A percentile compares a stretch with the other conserved stretches of the same genome.
Evolutionary conservation across 768 basidiomycete genomes (phyloP).

Genomic region (Suillus subluteus): DNA sequence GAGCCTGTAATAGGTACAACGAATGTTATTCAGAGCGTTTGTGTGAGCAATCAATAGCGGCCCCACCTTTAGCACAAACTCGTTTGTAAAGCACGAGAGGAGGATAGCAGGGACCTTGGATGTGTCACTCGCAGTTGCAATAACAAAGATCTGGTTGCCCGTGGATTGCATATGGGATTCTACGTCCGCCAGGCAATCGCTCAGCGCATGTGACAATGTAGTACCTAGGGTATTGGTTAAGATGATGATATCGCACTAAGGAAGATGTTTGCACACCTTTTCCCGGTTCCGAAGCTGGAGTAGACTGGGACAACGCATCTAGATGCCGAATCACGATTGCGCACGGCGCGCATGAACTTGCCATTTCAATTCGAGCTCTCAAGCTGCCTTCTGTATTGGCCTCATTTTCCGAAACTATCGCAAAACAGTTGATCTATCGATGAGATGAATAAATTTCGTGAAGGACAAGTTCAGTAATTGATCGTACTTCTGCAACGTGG

Average conservation of each 20-base stretch:
- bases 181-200: conserved; percentile 64
- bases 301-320: conserved; percentile 77
- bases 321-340: conserved; percentile 78
- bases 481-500: conserved; percentile 73
- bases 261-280: conserved; percentile 51
- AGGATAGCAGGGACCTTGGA: conserved; percentile 67
- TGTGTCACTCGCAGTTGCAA: conserved; percentile 73
- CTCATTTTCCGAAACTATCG: conserved; percentile 78
- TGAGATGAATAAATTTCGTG: background rate
- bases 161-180: conserved; percentile 53
- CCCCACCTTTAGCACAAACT: conserved; percentile 71
- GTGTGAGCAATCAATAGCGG: background rate
- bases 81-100: conserved; percentile 82
- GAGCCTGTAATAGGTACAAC: conserved; percentile 55
- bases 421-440: conserved; percentile 82
- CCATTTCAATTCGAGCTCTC: conserved; percentile 75
- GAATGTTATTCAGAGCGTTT: background rate
- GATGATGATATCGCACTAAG: background rate
- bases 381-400: conserved; percentile 75
- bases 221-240: conserved; percentile 47
- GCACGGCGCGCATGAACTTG: conserved; percentile 79
- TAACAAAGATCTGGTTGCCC: conserved; percentile 73
- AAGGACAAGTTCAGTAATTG: background rate
- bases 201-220: conserved; percentile 56
- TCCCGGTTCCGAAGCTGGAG: conserved; percentile 62